Evolutionary conservation across 139 green algal genomes (phyloP).

Genomic region (Tetradesmus obliquus): DNA sequence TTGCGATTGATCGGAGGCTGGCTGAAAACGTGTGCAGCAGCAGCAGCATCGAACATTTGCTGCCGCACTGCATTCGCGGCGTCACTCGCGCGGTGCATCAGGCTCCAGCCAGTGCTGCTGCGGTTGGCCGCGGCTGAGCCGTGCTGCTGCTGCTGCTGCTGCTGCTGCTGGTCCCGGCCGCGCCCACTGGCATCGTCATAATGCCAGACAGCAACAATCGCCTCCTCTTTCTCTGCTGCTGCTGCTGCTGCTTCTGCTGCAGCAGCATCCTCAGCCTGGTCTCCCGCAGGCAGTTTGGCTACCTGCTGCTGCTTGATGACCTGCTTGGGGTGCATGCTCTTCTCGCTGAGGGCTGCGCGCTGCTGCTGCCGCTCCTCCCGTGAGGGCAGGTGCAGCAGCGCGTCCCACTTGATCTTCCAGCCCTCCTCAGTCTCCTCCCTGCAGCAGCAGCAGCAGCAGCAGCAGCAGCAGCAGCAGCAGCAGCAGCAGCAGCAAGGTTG

Average conservation of each 20-base stretch:
- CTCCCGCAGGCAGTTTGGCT: background rate
- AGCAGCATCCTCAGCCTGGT: background rate
- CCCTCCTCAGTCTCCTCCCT: slow-evolving; percentile 27
- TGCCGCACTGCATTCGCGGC: background rate
- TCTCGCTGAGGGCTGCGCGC: background rate
- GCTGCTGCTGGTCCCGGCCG: background rate
- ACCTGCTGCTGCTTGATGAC: background rate
- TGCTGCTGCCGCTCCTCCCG: background rate
- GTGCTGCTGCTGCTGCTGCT: background rate
- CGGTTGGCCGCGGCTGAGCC: background rate
- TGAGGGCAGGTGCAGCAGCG: background rate
- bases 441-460: background rate
- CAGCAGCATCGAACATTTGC: background rate
- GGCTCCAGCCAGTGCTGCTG: background rate
- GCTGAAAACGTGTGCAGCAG: background rate
- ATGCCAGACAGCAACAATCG: background rate
- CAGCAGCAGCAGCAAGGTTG: background rate
- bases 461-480: background rate
- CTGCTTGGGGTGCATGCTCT: background rate
- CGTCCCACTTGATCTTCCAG: slow-evolving; percentile 16
- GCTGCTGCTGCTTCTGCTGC: background rate
- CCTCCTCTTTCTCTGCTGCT: background rate
- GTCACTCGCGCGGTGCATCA: background rate
- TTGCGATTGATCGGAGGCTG: background rate
- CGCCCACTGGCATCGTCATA: background rate